Conservation (phyloP, 169 alveolate genomes). For the Cryptosporidium viatorum region DNA sequence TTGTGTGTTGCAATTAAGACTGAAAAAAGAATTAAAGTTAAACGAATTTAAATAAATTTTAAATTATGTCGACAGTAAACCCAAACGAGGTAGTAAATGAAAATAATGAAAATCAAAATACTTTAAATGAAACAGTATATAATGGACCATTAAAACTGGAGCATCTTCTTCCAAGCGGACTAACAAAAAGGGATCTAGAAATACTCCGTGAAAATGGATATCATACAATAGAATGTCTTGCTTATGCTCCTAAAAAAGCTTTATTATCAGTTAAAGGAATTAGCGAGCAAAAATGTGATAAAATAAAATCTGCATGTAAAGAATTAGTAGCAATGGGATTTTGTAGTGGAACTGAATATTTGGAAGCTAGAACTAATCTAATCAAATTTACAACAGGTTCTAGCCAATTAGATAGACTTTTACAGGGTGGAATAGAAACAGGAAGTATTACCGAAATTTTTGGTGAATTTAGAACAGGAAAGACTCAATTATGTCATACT, state of each 20-base stretch:
- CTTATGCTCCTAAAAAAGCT: slow-evolving; percentile 92
- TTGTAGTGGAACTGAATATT: slow-evolving; percentile 91
- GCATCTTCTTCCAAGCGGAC: slow-evolving; percentile 86
- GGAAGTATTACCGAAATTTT: slow-evolving; percentile 97
- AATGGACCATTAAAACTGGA: slow-evolving; percentile 85
- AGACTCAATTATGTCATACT: slow-evolving; percentile 98
- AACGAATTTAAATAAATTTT: neutral
- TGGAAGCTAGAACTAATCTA: slow-evolving; percentile 91
- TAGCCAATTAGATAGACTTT: slow-evolving; percentile 91
- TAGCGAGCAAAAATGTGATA: slow-evolving; percentile 95
- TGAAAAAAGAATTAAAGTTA: neutral
- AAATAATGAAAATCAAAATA: slow-evolving; percentile 50
- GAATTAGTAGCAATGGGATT: slow-evolving; percentile 92
- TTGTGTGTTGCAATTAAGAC: neutral
- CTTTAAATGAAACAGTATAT: slow-evolving; percentile 13
- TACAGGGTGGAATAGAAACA: slow-evolving; percentile 98
- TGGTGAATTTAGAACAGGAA: slow-evolving; percentile 98
- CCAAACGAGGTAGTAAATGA: slow-evolving; percentile 17
- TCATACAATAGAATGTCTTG: slow-evolving; percentile 93
- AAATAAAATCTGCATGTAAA: slow-evolving; percentile 91
- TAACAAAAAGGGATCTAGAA: slow-evolving; percentile 90
- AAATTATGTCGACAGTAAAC: slow-evolving; percentile 41
- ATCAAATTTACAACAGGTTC: slow-evolving; percentile 96
- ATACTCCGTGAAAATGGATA: slow-evolving; percentile 93
- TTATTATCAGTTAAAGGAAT: slow-evolving; percentile 94